phyloP scores from a whole-genome alignment of 306 rosid species.

The Prunus campanulata region DNA sequence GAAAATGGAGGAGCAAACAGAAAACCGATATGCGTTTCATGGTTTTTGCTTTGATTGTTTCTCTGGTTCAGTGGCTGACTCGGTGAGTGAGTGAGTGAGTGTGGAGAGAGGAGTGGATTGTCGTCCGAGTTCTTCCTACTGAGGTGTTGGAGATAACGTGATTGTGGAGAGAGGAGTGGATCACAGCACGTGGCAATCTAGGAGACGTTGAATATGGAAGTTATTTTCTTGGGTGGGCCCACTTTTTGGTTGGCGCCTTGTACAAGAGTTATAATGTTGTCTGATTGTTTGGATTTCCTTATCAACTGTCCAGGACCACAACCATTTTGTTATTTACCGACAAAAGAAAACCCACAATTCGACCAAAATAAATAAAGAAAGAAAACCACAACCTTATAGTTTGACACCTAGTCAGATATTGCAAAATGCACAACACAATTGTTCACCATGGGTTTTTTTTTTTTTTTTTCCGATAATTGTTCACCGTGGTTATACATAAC shows the following conservation, averaged over 20 bases:
- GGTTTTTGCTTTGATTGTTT: background rate
- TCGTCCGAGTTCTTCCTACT: background rate
- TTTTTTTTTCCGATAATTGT: rapidly evolving
- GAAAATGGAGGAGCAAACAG: background rate
- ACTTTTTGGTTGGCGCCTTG: background rate
- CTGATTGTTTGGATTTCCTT: background rate
- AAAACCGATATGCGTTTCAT: background rate
- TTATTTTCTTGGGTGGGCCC: background rate
- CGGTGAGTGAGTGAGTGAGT: background rate
- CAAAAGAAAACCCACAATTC: no score
- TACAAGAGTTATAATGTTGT: background rate
- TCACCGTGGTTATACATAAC: no score
- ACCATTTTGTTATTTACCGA: no score
- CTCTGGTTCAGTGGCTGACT: no score
- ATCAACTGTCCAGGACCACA: background rate
- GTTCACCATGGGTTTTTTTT: no score
- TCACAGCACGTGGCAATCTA: background rate
- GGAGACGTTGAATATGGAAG: background rate
- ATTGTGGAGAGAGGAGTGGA: background rate
- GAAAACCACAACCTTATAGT: no score
- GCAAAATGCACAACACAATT: no score
- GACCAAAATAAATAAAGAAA: no score
- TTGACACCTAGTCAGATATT: no score
- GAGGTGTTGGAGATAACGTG: background rate
- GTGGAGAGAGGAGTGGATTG: no score